Base-by-base conservation (phyloP, 2,329 filamentous ascomycete species). In the Dactylellina leptospora region DNA sequence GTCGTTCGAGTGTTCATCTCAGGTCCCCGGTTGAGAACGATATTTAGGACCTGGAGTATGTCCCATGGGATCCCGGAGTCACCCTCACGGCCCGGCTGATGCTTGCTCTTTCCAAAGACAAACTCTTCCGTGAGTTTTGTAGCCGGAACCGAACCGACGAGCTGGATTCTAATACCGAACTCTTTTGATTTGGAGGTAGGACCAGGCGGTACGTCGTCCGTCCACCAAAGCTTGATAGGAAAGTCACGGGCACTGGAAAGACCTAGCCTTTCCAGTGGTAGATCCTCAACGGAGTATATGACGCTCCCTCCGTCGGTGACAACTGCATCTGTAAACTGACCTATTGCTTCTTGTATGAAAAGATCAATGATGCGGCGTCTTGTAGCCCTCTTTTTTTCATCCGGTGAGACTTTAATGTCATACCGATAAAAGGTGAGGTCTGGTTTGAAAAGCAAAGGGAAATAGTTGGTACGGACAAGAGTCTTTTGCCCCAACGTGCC, bases 1-100 rank as follows among this genome's bases (percentile, higher is more conserved):
- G 81, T 78, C 13, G 85, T 80, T 0, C 78, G 47, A 6, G 56
- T n/a, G 18, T 70, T 58, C 20, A 58, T 27, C 33, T 62, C 56
- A 2, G 64, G 50, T 4, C 33, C 56, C 5, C 30, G 25, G 38
- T 70, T 70, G 18, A 70, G 44, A 4, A 70, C 20, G 9, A 56
- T 70, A 22, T 70, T 70, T 8, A 70, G 28, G 10, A 70, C 13
- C 16, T 70, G 64, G 3, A 70, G 22, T 28, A 70, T 20, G 2
- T 51, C 42, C 5, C 33, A 18, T 13, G 56, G 53, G 1, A 51
- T 36, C 2, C 58, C 28, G 0, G 27, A n/a, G 2, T 45, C 44
- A 23, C 55, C 20, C 10, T 58, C 50, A 16, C 51, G 36, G 11
- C 51, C 51, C 9, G 27, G 42, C 9, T 63, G 50, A 25, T 71